Evolutionary conservation across 768 basidiomycete species (phyloP).

Genomic region (Mycena polygramma): DNA sequence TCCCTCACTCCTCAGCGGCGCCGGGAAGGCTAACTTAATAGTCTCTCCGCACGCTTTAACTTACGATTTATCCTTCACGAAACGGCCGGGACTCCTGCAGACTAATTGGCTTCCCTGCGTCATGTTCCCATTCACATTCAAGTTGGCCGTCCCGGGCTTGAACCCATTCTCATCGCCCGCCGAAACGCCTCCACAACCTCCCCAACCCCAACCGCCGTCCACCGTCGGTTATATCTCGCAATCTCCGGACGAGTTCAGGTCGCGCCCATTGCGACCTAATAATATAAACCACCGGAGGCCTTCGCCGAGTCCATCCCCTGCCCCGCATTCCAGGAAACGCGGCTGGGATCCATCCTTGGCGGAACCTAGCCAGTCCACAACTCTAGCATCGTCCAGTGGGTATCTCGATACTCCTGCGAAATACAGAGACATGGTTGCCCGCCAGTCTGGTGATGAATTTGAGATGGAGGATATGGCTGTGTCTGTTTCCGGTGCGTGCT

Average conservation of each 20-base stretch:
- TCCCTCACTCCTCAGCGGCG: background rate
- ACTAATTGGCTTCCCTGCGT: background rate
- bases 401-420: conserved; percentile 80
- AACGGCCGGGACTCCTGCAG: conserved; percentile 24
- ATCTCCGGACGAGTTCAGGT: conserved; percentile 41
- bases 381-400: conserved; percentile 67
- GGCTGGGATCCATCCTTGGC: conserved; percentile 79
- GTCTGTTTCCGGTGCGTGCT: conserved; percentile 44
- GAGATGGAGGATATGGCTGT: conserved; percentile 43
- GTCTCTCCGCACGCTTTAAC: conserved; percentile 4
- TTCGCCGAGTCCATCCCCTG: conserved; percentile 51
- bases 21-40: conserved; percentile 17
- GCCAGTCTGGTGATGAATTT: conserved; percentile 48
- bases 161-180: conserved; percentile 69
- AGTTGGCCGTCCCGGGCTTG: conserved; percentile 72
- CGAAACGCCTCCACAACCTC: conserved; percentile 14
- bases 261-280: conserved; percentile 40
- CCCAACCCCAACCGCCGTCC: conserved; percentile 34
- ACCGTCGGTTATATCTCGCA: conserved; percentile 38
- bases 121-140: conserved; percentile 84
- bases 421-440: conserved; percentile 63
- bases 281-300: conserved; percentile 41
- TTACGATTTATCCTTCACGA: conserved; percentile 14
- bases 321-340: conserved; percentile 67
- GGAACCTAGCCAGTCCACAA: conserved; percentile 67